A percentile compares a stretch with the other conserved stretches of the same genome.
Evolutionary conservation across 116 monocot species (phyloP).

Genomic region (Iris pallida): DNA sequence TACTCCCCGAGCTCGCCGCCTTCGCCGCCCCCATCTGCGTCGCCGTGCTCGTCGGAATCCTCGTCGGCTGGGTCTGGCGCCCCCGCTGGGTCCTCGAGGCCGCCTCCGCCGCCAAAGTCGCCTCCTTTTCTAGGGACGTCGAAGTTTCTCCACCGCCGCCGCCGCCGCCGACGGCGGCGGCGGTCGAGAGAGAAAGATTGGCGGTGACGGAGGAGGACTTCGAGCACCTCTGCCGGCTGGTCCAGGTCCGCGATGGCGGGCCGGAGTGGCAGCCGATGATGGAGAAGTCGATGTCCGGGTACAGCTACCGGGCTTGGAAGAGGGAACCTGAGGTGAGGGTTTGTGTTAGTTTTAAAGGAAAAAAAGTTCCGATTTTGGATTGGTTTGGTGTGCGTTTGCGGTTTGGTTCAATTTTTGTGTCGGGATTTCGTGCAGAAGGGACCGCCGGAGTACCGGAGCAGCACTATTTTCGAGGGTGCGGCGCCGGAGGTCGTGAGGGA

Average conservation of each 20-base stretch:
- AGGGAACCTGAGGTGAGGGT: constrained; percentile 65
- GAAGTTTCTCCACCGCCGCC: neutral
- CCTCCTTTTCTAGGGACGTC: too few species aligned
- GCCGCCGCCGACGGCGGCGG: neutral
- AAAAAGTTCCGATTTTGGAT: neutral
- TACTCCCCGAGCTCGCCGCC: constrained; percentile 40
- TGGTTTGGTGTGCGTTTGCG: neutral
- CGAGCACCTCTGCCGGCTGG: constrained; percentile 48
- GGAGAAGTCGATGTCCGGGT: constrained; percentile 54
- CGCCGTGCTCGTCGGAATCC: constrained; percentile 53
- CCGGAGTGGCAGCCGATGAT: constrained; percentile 79
- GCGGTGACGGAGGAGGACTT: constrained; percentile 60
- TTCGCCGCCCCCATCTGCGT: constrained; percentile 55
- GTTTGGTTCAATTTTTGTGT: neutral
- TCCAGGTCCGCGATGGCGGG: constrained; percentile 74
- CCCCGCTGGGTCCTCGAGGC: constrained; percentile 63
- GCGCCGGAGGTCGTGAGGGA: constrained; percentile 73
- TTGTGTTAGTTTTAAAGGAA: neutral
- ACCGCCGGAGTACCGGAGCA: constrained; percentile 83
- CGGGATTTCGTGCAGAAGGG: constrained; percentile 36
- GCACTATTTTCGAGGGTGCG: constrained; percentile 77
- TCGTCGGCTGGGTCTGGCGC: constrained; percentile 79
- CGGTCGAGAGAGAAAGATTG: constrained; percentile 19
- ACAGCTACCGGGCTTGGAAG: constrained; percentile 84
- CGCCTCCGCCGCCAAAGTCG: constrained; percentile 3